Evolutionary conservation across 257 asterid genomes (phyloP), one percentile per base, ranked within the genome.

Genomic region (Solanum habrochaites): DNA sequence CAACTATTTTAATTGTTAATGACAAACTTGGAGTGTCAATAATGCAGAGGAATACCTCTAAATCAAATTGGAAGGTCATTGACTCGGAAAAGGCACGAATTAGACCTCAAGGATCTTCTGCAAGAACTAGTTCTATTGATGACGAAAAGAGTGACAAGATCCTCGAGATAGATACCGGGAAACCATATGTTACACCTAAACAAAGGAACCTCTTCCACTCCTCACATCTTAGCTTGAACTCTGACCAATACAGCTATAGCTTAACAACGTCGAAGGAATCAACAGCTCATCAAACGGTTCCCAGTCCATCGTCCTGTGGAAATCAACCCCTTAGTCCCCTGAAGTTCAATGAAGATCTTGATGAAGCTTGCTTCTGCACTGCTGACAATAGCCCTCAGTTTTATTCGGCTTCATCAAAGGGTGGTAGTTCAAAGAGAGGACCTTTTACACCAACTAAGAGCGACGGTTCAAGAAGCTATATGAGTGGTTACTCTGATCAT

Each of bases 401-500:
- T 81, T 89, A 87, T 70, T 93, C 95, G 0, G 95, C 93, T 21
- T 89, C 95, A 2, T 93, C 95, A 5, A 91, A 89, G 45, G 94
- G 90, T 0, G 90, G 89, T 32, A 83, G 91, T 66, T 87, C 91
- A 0, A 92, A 35, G 45, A 93, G 90, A 71, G 96, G 96, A 9
- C 91, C 90, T 0, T 91, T 93, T 32, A 96, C 99, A 5, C 98
- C 98, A 2, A 86, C 98, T 1, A 94, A 92, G 87, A 96, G 98
- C 25, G 98, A 97, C 8, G 91, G 94, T 5, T 88, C 98, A 1
- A 90, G 94, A 82, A 94, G 98, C 90, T 93, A 91, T 86, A 86
- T 90, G 20, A 94, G 93, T 40, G 94, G 93, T 15, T 94, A 88
- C 89, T 89, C 97, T 0, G 98, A 96, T 87, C 91, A 89, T 67